These are phyloP conservation scores for Aspergillus pseudonomiae DNA, from an alignment of 2,329 filamentous ascomycete genomes.

Conservation along the genomic window DNA sequence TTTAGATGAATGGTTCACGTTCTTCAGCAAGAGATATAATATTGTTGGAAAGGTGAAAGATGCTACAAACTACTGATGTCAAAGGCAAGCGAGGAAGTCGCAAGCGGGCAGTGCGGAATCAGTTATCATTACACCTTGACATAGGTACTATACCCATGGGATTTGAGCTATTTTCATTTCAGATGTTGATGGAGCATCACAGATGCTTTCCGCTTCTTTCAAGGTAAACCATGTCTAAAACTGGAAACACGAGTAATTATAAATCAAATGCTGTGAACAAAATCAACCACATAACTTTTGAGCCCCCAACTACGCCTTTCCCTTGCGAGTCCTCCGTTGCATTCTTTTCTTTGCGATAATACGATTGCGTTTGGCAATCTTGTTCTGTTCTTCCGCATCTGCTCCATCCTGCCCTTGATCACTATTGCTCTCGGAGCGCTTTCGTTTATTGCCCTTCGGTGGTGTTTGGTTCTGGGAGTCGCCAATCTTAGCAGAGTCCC, in stretches of 20 bases:
- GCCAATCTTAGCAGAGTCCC: conserved; percentile 11
- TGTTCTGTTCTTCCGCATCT: conserved; percentile 52
- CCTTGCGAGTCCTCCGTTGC: conserved; percentile 67
- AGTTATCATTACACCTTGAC: not conserved
- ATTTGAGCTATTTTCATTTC: not conserved
- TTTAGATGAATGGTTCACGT: conserved; percentile 90
- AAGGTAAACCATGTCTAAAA: not conserved
- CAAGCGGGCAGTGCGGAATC: not conserved
- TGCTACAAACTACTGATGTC: conserved; percentile 38
- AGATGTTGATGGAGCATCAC: not conserved
- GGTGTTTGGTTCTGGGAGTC: conserved; percentile 17
- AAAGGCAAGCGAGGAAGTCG: not conserved
- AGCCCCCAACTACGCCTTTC: conserved; percentile 28
- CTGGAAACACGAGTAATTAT: conserved; percentile 9
- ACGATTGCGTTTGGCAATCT: conserved; percentile 66
- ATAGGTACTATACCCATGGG: conserved; percentile 2
- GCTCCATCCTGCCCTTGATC: conserved; percentile 24
- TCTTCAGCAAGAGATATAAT: conserved; percentile 97
- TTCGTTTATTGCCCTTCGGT: conserved; percentile 35
- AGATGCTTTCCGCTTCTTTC: conserved; percentile 22
- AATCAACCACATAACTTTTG: conserved; percentile 17
- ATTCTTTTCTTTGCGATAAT: conserved; percentile 86
- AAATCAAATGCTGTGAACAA: conserved; percentile 13
- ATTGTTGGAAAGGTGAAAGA: conserved; percentile 57
- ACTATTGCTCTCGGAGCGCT: conserved; percentile 31